Conservation (phyloP, 371 early-diverging fungal genomes). For the Rhizopus sp. region DNA sequence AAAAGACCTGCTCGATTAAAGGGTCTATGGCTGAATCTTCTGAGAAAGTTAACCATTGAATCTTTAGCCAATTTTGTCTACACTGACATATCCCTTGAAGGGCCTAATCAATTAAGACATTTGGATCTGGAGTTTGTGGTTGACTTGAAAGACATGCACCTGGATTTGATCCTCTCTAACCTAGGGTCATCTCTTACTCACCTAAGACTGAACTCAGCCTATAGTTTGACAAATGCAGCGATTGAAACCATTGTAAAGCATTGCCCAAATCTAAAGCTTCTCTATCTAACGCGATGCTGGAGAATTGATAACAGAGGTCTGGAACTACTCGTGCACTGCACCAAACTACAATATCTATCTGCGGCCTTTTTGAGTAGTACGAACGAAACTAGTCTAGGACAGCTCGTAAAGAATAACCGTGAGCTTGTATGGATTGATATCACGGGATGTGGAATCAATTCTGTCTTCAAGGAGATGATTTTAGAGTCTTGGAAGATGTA, state of each 20-base stretch:
- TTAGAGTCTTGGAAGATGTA: constrained; percentile 24
- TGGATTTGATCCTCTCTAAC: constrained; percentile 10
- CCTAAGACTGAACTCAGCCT: constrained; percentile 38
- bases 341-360: constrained; percentile 30
- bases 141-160: constrained; percentile 1
- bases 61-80: constrained; percentile 4
- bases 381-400: constrained; percentile 30
- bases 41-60: constrained; percentile 8
- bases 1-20: neutral
- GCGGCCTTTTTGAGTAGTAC: constrained; percentile 32
- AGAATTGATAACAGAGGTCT: constrained; percentile 30
- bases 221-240: constrained; percentile 29
- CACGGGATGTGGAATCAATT: constrained; percentile 39
- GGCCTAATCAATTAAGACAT: constrained; percentile 6
- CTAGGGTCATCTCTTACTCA: constrained; percentile 30
- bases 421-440: constrained; percentile 38
- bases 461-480: constrained; percentile 31
- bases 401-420: constrained; percentile 16
- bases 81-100: neutral
- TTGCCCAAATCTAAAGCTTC: constrained; percentile 32
- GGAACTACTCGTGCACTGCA: constrained; percentile 14
- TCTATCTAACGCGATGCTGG: constrained; percentile 48
- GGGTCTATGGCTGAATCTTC: constrained; percentile 25
- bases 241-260: constrained; percentile 19
- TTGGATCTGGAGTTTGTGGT: constrained; percentile 24